Percentiles rank a stretch among this genome's conserved stretches.
Conservation (phyloP, 2,329 filamentous ascomycete species). For the Sporothrix globosa region DNA sequence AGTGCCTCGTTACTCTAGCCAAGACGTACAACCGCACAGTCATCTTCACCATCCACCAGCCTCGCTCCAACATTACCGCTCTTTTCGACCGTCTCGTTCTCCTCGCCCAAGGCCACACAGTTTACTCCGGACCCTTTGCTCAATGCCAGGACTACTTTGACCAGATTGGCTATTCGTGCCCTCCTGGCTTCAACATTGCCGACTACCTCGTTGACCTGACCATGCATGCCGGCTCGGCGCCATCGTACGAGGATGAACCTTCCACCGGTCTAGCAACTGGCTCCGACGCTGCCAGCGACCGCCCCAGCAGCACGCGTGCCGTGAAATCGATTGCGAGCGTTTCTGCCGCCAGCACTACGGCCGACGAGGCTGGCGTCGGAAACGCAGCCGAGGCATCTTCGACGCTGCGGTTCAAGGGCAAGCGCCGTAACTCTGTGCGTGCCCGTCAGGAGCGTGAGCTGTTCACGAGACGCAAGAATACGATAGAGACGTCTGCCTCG, state of each 20-base stretch:
- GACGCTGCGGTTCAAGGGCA: slow-evolving; percentile 61
- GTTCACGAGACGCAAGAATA: slow-evolving; percentile 77
- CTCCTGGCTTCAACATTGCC: slow-evolving; percentile 96
- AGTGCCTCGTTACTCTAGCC: slow-evolving; percentile 90
- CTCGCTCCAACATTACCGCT: slow-evolving; percentile 95
- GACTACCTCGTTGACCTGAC: slow-evolving; percentile 97
- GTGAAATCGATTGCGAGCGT: slow-evolving; percentile 89
- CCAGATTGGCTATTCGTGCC: slow-evolving; percentile 86
- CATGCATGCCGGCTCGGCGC: slow-evolving; percentile 80
- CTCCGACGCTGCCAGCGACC: slow-evolving; percentile 66
- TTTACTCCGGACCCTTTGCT: slow-evolving; percentile 89
- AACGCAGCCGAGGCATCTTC: slow-evolving; percentile 57
- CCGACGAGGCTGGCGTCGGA: slow-evolving; percentile 60
- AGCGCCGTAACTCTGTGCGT: slow-evolving; percentile 78
- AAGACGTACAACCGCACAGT: slow-evolving; percentile 97
- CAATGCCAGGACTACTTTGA: slow-evolving; percentile 94
- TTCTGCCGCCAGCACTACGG: slow-evolving; percentile 69
- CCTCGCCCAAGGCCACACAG: slow-evolving; percentile 82
- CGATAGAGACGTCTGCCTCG: slow-evolving; percentile 64
- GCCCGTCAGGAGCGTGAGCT: slow-evolving; percentile 87
- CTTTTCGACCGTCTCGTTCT: slow-evolving; percentile 94
- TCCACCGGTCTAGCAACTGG: slow-evolving; percentile 44
- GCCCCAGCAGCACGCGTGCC: slow-evolving; percentile 82
- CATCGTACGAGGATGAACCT: slow-evolving; percentile 58
- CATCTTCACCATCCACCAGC: slow-evolving; percentile 97